Conservation (phyloP, 495 filamentous ascomycete species). For the Trichoderma asperelloides region DNA sequence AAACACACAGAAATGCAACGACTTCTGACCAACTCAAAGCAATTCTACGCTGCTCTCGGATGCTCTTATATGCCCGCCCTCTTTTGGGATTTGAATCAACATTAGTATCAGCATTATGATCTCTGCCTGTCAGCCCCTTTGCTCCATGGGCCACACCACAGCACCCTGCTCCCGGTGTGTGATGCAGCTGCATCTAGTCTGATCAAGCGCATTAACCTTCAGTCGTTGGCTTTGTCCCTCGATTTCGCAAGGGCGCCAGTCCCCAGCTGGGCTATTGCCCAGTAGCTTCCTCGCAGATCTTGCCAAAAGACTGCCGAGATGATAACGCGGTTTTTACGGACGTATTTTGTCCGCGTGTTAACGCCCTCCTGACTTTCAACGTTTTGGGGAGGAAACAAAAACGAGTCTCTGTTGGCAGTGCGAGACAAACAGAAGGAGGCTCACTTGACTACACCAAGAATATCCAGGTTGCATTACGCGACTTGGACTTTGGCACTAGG, state of each 20-base stretch:
- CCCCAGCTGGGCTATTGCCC: conserved; percentile 20
- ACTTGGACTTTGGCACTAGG: conserved; percentile 9
- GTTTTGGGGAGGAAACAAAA: conserved; percentile 74
- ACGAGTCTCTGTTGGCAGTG: conserved; percentile 74
- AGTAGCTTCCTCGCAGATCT: conserved; percentile 27
- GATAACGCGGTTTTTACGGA: conserved; percentile 72
- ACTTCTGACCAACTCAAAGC: conserved; percentile 19
- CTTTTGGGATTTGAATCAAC: background rate
- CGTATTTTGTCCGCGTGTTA: conserved; percentile 68
- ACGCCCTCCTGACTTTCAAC: conserved; percentile 45
- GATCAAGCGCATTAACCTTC: conserved; percentile 72
- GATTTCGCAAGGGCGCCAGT: conserved; percentile 57
- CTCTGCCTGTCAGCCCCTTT: conserved; percentile 14
- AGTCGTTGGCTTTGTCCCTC: conserved; percentile 41
- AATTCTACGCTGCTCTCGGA: conserved; percentile 26
- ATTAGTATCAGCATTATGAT: conserved; percentile 15
- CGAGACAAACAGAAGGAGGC: conserved; percentile 61
- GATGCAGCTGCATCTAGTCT: conserved; percentile 29
- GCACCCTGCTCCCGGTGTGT: conserved; percentile 34
- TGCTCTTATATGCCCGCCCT: conserved; percentile 16
- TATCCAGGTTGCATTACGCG: conserved; percentile 20
- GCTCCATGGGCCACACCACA: conserved; percentile 32
- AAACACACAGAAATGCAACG: conserved; percentile 29
- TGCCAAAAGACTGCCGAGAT: conserved; percentile 36
- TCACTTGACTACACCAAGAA: conserved; percentile 15